Evolutionary conservation across 495 filamentous ascomycete genomes (phyloP), one percentile per base, ranked within the genome.

Genomic region (Thozetella sp.): DNA sequence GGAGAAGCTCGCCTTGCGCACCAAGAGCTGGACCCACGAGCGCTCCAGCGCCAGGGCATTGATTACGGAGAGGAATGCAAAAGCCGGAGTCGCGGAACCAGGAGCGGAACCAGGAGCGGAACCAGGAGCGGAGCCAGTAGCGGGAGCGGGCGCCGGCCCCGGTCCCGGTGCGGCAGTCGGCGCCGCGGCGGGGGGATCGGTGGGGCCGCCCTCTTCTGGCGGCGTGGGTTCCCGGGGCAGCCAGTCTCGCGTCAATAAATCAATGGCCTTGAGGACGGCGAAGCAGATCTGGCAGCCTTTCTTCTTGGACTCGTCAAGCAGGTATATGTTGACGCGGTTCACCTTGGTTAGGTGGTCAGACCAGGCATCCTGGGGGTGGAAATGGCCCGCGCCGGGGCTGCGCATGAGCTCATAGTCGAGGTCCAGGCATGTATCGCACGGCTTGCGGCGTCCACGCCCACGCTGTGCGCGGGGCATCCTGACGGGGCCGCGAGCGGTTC

Each of bases 271-370:
- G 9, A 48, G 9, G 10, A 48, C n/a, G 3, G 43, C 43, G n/a
- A 48, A 48, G 43, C 43, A 48, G n/a, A 19, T n/a, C n/a, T 48
- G 43, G 43, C 43, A 48, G 43, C 43, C 43, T n/a, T 48, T 48
- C 43, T 48, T 48, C 43, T 48, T 48, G 43, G 43, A 10, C 43
- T 48, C 43, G n/a, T 15, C 43, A 3, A 48, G 43, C 43, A 15
- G 11, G 10, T 11, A 3, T 10, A 48, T 48, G 43, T 10, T 10
- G n/a, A 48, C 20, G 9, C n/a, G 43, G n/a, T 37, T 37, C 30
- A 37, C 9, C 30, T 37, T 37, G n/a, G n/a, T n/a, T n/a, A n/a
- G n/a, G n/a, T n/a, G n/a, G n/a, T 37, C 30, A 15, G 30, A 37
- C 6, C 6, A 37, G 30, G 30, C 6, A 37, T 37, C 6, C 15